Conservation (phyloP, 768 basidiomycete genomes). For the Rhizopogon vinicolor region DNA sequence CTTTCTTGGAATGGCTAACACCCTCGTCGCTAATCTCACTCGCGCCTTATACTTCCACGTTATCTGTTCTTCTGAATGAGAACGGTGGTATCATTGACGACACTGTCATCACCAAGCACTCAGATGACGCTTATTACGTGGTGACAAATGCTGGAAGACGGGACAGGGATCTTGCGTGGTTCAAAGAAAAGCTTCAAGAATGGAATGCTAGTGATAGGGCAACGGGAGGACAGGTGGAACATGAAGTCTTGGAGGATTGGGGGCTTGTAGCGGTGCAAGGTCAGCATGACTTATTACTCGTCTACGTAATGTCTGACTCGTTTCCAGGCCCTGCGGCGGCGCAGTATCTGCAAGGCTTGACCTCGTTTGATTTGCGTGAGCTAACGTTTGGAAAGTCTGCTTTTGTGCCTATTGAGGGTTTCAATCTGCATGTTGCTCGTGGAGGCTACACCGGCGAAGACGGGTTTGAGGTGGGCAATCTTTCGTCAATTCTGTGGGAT, state of each 20-base stretch:
- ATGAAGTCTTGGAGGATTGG: conserved; percentile 79
- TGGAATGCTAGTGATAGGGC: conserved; percentile 68
- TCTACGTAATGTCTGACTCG: not conserved
- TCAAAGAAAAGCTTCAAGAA: conserved; percentile 57
- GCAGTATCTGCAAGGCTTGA: conserved; percentile 70
- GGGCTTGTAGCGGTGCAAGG: conserved; percentile 92
- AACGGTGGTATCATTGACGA: conserved; percentile 96
- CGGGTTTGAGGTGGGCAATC: conserved; percentile 77
- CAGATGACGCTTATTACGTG: conserved; percentile 78
- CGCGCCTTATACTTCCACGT: conserved; percentile 71
- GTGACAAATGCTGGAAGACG: conserved; percentile 95
- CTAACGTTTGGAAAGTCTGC: conserved; percentile 86
- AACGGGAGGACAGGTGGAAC: conserved; percentile 59
- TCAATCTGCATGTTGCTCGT: conserved; percentile 75
- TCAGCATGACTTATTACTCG: conserved; percentile 19
- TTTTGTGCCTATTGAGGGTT: conserved; percentile 64
- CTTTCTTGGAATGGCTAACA: conserved; percentile 86
- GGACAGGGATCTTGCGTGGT: conserved; percentile 77
- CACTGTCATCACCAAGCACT: conserved; percentile 85
- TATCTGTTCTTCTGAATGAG: conserved; percentile 87
- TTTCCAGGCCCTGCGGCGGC: conserved; percentile 75
- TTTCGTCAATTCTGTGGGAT: not conserved
- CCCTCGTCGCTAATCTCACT: conserved; percentile 76
- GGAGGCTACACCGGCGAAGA: conserved; percentile 99
- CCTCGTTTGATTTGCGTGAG: conserved; percentile 64